Percentiles rank a stretch among this genome's conserved stretches.
These are phyloP conservation scores for Cyberlindnera amylophila DNA, from an alignment of 805 yeast genomes.

Conservation along the genomic window DNA sequence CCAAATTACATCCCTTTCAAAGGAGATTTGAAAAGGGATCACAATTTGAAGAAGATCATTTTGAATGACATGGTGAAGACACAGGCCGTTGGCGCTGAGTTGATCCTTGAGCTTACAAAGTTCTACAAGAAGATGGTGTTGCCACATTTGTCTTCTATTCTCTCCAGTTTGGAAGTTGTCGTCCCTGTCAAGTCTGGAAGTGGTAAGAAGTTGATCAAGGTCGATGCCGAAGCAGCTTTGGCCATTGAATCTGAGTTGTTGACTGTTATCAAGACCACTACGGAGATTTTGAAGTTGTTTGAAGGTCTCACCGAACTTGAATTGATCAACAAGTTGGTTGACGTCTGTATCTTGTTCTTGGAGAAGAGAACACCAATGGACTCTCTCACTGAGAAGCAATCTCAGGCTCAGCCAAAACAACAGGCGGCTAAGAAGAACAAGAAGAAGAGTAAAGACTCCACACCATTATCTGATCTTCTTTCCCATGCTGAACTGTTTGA, in stretches of 20 bases:
- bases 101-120: conserved; percentile 32
- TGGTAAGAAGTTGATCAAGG: conserved; percentile 37
- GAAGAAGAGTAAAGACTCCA: conserved; percentile 38
- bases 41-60: conserved; percentile 42
- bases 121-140: conserved; percentile 33
- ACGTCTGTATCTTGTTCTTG: conserved; percentile 44
- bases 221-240: conserved; percentile 32
- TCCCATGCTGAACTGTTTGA: conserved; percentile 60
- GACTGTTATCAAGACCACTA: conserved; percentile 29
- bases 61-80: conserved; percentile 39
- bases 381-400: conserved; percentile 26
- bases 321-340: conserved; percentile 52
- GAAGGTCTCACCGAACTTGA: conserved; percentile 46
- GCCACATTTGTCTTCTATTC: conserved; percentile 47
- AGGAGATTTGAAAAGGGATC: conserved; percentile 54
- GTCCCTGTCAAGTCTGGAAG: conserved; percentile 46
- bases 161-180: conserved; percentile 53
- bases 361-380: conserved; percentile 32
- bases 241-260: conserved; percentile 32
- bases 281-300: conserved; percentile 31
- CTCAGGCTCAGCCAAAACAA: conserved; percentile 33
- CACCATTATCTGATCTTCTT: conserved; percentile 62
- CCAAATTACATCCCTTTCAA: conserved; percentile 51
- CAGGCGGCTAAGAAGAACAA: conserved; percentile 34
- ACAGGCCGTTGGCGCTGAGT: conserved; percentile 42